Evolutionary conservation across 768 basidiomycete species (phyloP).

Genomic region (Cubamyces lactineus): DNA sequence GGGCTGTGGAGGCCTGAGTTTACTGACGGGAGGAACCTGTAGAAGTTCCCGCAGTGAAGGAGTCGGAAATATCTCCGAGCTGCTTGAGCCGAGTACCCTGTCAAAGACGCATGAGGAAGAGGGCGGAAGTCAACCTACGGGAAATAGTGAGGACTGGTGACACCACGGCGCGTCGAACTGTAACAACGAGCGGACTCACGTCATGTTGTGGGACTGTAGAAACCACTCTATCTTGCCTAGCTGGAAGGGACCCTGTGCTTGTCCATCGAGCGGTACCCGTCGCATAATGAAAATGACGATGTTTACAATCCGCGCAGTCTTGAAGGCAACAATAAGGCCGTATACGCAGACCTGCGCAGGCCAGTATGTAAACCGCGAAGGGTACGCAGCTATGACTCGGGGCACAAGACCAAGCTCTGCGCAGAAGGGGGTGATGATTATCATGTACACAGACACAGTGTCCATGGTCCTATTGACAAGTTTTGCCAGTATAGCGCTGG

Average conservation of each 20-base stretch:
- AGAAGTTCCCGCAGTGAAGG: no score
- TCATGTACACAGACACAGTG: constrained; percentile 1
- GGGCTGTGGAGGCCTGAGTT: neutral
- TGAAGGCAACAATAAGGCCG: constrained; percentile 34
- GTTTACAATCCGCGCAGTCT: constrained; percentile 35
- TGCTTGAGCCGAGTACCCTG: neutral
- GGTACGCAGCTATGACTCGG: constrained; percentile 42
- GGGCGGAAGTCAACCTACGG: neutral
- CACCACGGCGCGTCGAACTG: neutral
- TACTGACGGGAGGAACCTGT: neutral
- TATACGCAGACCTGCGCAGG: no score
- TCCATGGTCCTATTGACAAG: neutral
- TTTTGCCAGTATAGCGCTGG: neutral
- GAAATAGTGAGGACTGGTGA: neutral
- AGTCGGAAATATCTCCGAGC: neutral
- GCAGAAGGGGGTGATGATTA: constrained; percentile 37
- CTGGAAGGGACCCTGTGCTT: constrained; percentile 2
- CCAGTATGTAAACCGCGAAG: constrained; percentile 26
- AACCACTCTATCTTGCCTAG: constrained; percentile 36
- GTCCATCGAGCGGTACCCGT: constrained; percentile 2
- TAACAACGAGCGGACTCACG: constrained; percentile 29
- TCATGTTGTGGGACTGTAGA: constrained; percentile 39
- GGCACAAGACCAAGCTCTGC: constrained; percentile 43
- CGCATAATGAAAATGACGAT: constrained; percentile 19
- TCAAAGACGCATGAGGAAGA: constrained; percentile 7